Conservation (phyloP, 441 rosid species). For the Pelargonium exstipulatum region DNA sequence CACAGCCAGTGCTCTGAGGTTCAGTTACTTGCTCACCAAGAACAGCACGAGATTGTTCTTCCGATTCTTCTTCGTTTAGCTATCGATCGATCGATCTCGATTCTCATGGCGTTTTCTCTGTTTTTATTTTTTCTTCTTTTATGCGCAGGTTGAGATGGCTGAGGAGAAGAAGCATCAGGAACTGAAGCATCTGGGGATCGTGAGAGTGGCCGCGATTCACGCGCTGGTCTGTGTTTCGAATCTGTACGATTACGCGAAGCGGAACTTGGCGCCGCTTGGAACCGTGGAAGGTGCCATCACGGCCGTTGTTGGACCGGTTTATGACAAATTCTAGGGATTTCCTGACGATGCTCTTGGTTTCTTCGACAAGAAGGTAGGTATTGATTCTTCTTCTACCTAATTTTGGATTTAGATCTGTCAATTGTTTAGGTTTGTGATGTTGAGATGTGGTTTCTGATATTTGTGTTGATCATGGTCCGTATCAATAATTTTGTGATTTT, state of each 20-base stretch:
- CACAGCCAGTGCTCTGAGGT: not conserved
- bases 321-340: slow-evolving; percentile 43
- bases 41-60: not conserved
- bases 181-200: slow-evolving; percentile 62
- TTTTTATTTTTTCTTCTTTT: not conserved
- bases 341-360: slow-evolving; percentile 63
- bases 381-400: not conserved
- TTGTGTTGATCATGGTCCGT: no score
- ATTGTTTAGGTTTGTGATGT: not conserved
- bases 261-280: slow-evolving; percentile 65
- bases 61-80: not conserved
- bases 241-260: slow-evolving; percentile 65
- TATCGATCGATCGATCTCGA: not conserved
- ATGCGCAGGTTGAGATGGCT: slow-evolving; percentile 27
- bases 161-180: slow-evolving; percentile 32
- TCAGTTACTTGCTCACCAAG: not conserved
- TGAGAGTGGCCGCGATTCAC: slow-evolving; percentile 51
- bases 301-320: slow-evolving; percentile 63
- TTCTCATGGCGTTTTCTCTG: not conserved
- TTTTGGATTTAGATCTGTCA: not conserved
- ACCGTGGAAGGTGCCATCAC: slow-evolving; percentile 63
- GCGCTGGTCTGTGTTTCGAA: slow-evolving; percentile 41
- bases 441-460: not conserved
- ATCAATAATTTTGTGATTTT: no score
- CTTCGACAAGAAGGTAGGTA: slow-evolving; percentile 58